phyloP scores from a whole-genome alignment of 495 filamentous ascomycete genomes.

The Lindgomyces ingoldianus region DNA sequence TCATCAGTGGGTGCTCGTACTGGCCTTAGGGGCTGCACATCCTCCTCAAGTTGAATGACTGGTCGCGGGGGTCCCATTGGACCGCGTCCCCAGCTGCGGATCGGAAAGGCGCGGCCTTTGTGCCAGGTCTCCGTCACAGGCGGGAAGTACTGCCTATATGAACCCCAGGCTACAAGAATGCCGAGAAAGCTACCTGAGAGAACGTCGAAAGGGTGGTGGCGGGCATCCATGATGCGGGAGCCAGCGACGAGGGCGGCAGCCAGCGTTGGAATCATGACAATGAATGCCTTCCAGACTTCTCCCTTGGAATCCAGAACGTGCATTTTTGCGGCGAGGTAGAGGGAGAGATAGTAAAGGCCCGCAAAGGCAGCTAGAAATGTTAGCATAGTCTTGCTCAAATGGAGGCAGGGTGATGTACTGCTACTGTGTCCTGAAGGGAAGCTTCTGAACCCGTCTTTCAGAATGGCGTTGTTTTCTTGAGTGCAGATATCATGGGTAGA shows the following conservation, averaged over 20 bases:
- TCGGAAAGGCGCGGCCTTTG: conserved; percentile 65
- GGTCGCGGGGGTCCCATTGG: conserved; percentile 25
- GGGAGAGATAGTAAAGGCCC: conserved; percentile 77
- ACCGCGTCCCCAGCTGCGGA: conserved; percentile 57
- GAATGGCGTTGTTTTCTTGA: conserved; percentile 59
- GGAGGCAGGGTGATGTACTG: conserved; percentile 45
- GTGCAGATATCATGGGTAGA: conserved; percentile 60
- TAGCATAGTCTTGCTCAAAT: conserved; percentile 3
- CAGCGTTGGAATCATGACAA: conserved; percentile 64
- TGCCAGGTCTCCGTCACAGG: conserved; percentile 56
- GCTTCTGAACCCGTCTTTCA: conserved; percentile 84
- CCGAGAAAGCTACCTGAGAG: conserved; percentile 62
- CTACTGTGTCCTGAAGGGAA: conserved; percentile 68
- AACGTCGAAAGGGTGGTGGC: conserved; percentile 89
- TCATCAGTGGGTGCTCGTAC: conserved; percentile 21
- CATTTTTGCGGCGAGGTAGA: conserved; percentile 59
- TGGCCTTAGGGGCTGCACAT: conserved; percentile 23
- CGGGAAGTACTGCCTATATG: conserved; percentile 50
- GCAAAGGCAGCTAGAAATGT: conserved; percentile 61
- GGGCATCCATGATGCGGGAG: conserved; percentile 70
- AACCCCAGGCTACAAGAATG: conserved; percentile 42
- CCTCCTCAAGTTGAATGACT: conserved; percentile 20
- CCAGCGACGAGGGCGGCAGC: conserved; percentile 58
- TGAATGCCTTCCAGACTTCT: conserved; percentile 70
- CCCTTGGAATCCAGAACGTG: conserved; percentile 67